Percentiles rank a stretch among this genome's conserved stretches.
These are phyloP conservation scores for Fusarium nematophilum DNA, from an alignment of 2,329 filamentous ascomycete species.

Conservation along the genomic window DNA sequence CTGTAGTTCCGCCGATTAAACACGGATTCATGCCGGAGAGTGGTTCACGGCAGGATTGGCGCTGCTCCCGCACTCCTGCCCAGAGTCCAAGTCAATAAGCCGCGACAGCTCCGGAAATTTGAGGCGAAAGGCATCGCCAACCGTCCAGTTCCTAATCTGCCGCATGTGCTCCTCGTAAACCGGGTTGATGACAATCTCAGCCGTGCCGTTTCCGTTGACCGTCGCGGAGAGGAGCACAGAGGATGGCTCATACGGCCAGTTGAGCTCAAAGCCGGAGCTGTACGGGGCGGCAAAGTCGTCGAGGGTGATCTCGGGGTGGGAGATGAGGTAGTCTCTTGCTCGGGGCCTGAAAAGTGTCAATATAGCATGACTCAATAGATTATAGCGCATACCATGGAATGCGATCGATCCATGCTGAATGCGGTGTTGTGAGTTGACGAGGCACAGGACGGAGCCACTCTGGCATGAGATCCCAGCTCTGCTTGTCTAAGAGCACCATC, in stretches of 20 bases:
- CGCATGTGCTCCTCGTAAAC: constrained; percentile 47
- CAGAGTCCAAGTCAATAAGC: constrained; percentile 41
- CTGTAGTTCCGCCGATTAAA: too few relatives aligned
- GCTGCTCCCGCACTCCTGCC: constrained; percentile 6
- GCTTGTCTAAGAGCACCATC: constrained; percentile 45
- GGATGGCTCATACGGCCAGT: constrained; percentile 46
- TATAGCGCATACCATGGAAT: constrained; percentile 49
- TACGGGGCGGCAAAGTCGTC: constrained; percentile 48
- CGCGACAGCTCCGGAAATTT: constrained; percentile 41
- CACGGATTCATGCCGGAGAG: constrained; percentile 17
- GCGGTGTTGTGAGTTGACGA: constrained; percentile 41
- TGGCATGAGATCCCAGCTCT: constrained; percentile 46
- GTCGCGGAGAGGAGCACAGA: constrained; percentile 39
- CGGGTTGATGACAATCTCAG: constrained; percentile 43
- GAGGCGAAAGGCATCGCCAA: constrained; percentile 41
- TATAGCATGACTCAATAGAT: too few relatives aligned
- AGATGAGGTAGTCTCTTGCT: constrained; percentile 45
- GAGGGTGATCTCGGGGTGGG: constrained; percentile 45
- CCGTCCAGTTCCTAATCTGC: constrained; percentile 46
- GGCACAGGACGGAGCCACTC: constrained; percentile 45
- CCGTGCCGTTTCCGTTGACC: constrained; percentile 18
- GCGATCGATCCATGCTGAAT: constrained; percentile 48
- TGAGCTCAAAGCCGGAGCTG: constrained; percentile 47
- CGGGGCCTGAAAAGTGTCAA: constrained; percentile 39
- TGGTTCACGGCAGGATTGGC: not conserved